phyloP scores from a whole-genome alignment of 2,329 filamentous ascomycete genomes.

The Colletotrichum eremochloae region DNA sequence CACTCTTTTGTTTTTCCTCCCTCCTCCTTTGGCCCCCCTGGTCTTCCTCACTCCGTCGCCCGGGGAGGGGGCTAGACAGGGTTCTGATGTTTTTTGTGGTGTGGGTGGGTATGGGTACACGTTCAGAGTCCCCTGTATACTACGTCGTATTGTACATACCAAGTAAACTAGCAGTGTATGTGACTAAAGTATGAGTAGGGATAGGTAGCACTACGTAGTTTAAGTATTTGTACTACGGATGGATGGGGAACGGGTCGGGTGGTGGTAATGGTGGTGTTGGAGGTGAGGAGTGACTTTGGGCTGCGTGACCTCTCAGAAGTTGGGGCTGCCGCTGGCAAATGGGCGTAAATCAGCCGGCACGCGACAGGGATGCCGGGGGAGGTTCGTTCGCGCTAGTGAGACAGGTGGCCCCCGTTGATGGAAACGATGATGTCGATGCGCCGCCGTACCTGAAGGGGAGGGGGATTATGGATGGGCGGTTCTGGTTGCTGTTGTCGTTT shows the following conservation, averaged over 20 bases:
- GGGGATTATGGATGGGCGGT: background rate
- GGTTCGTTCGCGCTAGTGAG: conserved; percentile 44
- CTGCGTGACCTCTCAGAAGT: conserved; percentile 41
- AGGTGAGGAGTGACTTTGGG: conserved; percentile 8
- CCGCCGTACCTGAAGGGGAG: conserved; percentile 28
- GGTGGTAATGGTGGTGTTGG: conserved; percentile 1
- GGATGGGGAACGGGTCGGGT: background rate
- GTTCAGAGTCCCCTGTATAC: background rate
- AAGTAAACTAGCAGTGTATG: no score
- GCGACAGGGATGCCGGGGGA: conserved; percentile 40
- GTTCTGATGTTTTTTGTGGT: conserved; percentile 1
- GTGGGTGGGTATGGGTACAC: conserved; percentile 5
- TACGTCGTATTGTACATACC: no score
- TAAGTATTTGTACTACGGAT: background rate
- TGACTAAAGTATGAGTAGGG: no score
- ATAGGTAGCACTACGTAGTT: no score
- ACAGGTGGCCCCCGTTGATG: conserved; percentile 40
- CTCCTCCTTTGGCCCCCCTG: conserved; percentile 5
- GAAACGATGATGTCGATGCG: conserved; percentile 43
- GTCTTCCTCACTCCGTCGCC: conserved; percentile 11
- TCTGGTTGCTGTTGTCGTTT: background rate
- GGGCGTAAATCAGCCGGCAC: conserved; percentile 43
- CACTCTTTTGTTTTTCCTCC: conserved; percentile 8
- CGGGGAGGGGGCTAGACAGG: conserved; percentile 19
- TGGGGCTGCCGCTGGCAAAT: conserved; percentile 39